These are phyloP conservation scores for Vickermania spadyakhi DNA, from an alignment of 208 protist genomes.

Conservation along the genomic window DNA sequence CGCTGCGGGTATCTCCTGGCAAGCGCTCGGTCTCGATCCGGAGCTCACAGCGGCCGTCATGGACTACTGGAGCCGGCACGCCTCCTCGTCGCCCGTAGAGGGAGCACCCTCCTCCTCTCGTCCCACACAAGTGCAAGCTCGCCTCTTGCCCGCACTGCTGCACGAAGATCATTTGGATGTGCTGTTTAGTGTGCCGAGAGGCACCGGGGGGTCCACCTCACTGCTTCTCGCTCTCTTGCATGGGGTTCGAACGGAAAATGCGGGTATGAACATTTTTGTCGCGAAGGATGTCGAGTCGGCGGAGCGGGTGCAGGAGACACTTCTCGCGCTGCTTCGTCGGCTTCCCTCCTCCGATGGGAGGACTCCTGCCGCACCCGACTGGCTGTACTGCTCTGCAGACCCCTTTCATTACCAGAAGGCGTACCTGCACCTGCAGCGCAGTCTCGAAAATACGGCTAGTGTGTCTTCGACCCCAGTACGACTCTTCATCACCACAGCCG, in stretches of 20 bases:
- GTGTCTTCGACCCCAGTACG: slow-evolving; percentile 34
- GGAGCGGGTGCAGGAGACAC: slow-evolving; percentile 41
- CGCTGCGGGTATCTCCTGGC: slow-evolving; percentile 29
- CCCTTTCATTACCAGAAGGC: slow-evolving; percentile 49
- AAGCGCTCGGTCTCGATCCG: slow-evolving; percentile 43
- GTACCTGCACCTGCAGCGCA: slow-evolving; percentile 25
- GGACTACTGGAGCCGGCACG: slow-evolving; percentile 20
- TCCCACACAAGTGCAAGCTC: slow-evolving; percentile 58
- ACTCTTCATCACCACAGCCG: slow-evolving; percentile 72
- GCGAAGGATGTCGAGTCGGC: slow-evolving; percentile 50
- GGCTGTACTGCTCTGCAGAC: slow-evolving; percentile 49
- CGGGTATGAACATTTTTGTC: slow-evolving; percentile 70
- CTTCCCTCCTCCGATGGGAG: background rate
- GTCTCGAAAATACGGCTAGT: slow-evolving; percentile 17
- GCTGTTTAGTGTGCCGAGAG: slow-evolving; percentile 68
- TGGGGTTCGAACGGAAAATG: slow-evolving; percentile 45
- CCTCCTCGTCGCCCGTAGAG: background rate
- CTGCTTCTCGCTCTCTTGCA: slow-evolving; percentile 69
- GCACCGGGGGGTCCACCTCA: slow-evolving; percentile 68
- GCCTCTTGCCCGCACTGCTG: slow-evolving; percentile 56
- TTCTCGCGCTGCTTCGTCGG: slow-evolving; percentile 36
- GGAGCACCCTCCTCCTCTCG: too few relatives aligned
- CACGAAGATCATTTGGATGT: slow-evolving; percentile 84
- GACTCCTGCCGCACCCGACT: slow-evolving; percentile 23
- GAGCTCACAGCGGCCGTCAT: slow-evolving; percentile 23